Percentiles rank a stretch among this genome's conserved stretches.
phyloP scores from a whole-genome alignment of 1,284 basidiomycete genomes.

The Naganishia albida region DNA sequence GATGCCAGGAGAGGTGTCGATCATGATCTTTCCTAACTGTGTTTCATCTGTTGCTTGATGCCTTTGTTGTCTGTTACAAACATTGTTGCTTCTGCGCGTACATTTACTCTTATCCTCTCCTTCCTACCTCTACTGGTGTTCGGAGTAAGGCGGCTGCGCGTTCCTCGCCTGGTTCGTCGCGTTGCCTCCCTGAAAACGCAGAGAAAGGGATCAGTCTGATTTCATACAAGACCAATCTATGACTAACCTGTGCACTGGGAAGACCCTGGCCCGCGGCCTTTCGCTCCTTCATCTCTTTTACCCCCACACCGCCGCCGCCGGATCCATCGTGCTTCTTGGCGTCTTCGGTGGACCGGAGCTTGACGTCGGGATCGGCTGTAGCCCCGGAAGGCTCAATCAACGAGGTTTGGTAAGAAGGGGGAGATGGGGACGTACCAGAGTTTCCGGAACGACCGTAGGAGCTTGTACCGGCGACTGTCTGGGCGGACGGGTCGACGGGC shows the following conservation, averaged over 20 bases:
- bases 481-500: constrained; percentile 33
- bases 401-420: neutral
- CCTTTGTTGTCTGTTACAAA: constrained; percentile 4
- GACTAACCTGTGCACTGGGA: constrained; percentile 44
- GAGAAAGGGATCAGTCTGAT: neutral
- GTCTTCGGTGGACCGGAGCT: constrained; percentile 30
- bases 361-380: constrained; percentile 40
- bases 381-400: neutral
- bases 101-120: neutral
- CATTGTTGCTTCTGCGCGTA: neutral
- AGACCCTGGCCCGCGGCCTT: constrained; percentile 45
- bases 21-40: neutral
- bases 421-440: constrained; percentile 37
- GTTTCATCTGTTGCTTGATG: neutral
- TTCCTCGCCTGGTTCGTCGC: constrained; percentile 10
- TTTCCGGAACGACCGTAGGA: constrained; percentile 33
- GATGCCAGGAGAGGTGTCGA: neutral
- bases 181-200: neutral
- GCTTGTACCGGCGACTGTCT: constrained; percentile 43
- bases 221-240: neutral
- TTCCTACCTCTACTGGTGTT: constrained; percentile 1
- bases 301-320: constrained; percentile 42
- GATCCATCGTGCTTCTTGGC: constrained; percentile 40
- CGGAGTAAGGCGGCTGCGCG: constrained; percentile 14
- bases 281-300: constrained; percentile 50